These are phyloP conservation scores for Linum lewisii DNA, from an alignment of 345 rosid species.

Conservation along the genomic window DNA sequence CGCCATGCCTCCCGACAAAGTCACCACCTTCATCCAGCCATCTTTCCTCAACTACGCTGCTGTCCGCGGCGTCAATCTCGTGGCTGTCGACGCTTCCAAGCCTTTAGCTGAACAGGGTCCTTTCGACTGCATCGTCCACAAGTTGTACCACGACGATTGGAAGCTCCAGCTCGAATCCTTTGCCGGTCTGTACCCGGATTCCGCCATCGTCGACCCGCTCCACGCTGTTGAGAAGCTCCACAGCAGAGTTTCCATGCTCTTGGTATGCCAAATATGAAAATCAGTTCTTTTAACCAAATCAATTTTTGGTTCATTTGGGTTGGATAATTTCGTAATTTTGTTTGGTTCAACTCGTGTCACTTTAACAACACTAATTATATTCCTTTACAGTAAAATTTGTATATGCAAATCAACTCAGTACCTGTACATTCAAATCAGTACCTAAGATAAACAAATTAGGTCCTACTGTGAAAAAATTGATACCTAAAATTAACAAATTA, in stretches of 20 bases:
- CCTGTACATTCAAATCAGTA: no score
- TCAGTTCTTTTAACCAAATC: no score
- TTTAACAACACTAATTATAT: no score
- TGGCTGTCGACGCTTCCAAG: slow-evolving; percentile 31
- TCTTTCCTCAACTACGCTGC: slow-evolving; percentile 36
- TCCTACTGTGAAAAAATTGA: no score
- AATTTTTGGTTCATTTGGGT: no score
- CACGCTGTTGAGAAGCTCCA: slow-evolving; percentile 32
- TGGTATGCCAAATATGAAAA: no score
- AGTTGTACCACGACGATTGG: slow-evolving; percentile 42
- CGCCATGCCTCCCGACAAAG: slow-evolving; percentile 44
- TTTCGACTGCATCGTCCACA: slow-evolving; percentile 56
- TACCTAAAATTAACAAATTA: no score
- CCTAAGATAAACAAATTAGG: no score
- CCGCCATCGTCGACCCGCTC: slow-evolving; percentile 41
- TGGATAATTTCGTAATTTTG: no score
- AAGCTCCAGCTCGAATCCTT: slow-evolving; percentile 27
- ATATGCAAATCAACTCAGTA: no score
- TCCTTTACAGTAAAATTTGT: no score
- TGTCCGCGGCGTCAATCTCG: slow-evolving; percentile 30
- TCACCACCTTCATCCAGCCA: slow-evolving; percentile 32
- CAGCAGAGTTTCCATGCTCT: slow-evolving; percentile 45
- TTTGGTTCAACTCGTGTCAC: no score
- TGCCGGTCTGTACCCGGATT: slow-evolving; percentile 25
- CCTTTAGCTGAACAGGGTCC: slow-evolving; percentile 45